Evolutionary conservation across 805 yeast genomes (phyloP), one percentile per base, ranked within the genome.

Genomic region (Sungouiozyma ichnusensis): DNA sequence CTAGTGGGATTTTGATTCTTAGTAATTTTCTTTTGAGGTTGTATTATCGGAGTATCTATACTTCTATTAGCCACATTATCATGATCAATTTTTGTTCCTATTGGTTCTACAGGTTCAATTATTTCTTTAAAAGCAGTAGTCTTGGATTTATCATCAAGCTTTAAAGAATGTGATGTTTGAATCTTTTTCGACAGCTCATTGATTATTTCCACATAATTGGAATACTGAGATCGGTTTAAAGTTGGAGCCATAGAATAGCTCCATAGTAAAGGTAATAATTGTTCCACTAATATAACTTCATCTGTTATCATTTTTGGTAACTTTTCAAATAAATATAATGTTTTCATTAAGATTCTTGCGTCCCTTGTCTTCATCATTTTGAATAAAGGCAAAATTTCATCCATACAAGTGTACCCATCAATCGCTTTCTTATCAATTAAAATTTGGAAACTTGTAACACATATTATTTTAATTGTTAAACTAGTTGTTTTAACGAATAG

Each of bases 401-500:
- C 97, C 31, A 71, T 69, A 29, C 87, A 74, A 2, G 83, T 74
- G 41, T 76, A 72, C 49, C 76, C 77, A 51, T 88, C 95, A 41
- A 87, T 69, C 4, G 77, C 72, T 46, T 78, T 77, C 16, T 70
- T 66, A 16, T 68, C 72, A 15, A 84, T 72, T 52, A 87, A 62
- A 37, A 65, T 54, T 13, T 73, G 69, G 51, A 87, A 78, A 1
- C 84, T 70, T 16, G 69, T 64, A 17, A 86, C 68, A 2, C 92
- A 75, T 14, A 76, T 70, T 15, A 81, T 66, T 54, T 92, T 90
- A 20, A 92, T 82, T 4, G 83, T 77, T 29, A 88, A 67, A 20
- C 92, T 77, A 0, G 88, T 85, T 1, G 98, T 92, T 36, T 85
- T 81, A 33, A 86, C 74, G 62, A 90, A 92, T 6, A 85, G 72